These are phyloP conservation scores for Amanita molliuscula DNA, from an alignment of 768 basidiomycete species.

Conservation along the genomic window DNA sequence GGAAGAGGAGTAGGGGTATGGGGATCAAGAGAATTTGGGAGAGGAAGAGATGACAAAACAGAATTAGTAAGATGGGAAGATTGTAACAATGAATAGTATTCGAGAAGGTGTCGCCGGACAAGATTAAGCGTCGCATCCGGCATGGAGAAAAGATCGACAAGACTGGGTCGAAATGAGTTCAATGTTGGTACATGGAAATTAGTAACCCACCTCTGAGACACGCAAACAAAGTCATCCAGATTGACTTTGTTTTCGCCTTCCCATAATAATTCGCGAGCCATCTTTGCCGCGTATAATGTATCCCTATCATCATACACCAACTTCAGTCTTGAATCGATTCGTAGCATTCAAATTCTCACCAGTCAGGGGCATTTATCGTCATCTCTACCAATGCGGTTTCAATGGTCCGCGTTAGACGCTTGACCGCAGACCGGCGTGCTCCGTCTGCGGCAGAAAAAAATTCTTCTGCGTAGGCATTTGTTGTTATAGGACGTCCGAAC, in stretches of 20 bases:
- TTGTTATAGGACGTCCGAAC: constrained; percentile 72
- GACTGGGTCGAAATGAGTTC: constrained; percentile 32
- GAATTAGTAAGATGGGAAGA: constrained; percentile 79
- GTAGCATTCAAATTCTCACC: constrained; percentile 40
- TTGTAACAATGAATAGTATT: constrained; percentile 82
- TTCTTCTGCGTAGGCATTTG: constrained; percentile 65
- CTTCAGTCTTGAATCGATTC: background rate
- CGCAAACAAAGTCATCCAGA: constrained; percentile 69
- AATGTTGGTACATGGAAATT: constrained; percentile 2
- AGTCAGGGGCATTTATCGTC: constrained; percentile 90
- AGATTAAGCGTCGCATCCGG: constrained; percentile 51
- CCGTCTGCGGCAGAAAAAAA: constrained; percentile 66
- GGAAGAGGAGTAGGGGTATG: constrained; percentile 65
- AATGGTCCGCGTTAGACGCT: constrained; percentile 70
- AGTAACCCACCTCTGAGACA: constrained; percentile 80
- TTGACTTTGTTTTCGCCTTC: constrained; percentile 66
- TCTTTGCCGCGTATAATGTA: constrained; percentile 79
- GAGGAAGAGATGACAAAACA: constrained; percentile 72
- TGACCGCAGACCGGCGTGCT: constrained; percentile 69
- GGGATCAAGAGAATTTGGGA: constrained; percentile 80
- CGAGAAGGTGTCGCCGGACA: constrained; percentile 63
- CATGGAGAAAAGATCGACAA: constrained; percentile 82
- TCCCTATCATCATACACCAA: constrained; percentile 44
- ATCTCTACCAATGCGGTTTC: constrained; percentile 60
- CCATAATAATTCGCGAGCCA: constrained; percentile 94